Base-by-base conservation (phyloP, 2,329 filamentous ascomycete species). In the Stylonectria norvegica region DNA sequence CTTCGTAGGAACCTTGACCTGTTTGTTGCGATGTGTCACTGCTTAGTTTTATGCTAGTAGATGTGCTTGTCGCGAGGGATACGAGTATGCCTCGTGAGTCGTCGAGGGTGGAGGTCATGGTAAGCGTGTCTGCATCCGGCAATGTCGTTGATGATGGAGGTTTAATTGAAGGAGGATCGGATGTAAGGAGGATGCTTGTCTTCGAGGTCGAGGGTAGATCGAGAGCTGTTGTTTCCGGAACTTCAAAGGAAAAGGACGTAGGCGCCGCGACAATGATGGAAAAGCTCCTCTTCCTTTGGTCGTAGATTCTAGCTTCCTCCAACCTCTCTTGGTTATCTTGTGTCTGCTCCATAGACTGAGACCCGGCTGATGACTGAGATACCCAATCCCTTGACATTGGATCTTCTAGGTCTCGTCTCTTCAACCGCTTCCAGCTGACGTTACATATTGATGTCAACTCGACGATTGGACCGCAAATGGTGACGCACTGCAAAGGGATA, bases 391-490 rank as follows among this genome's bases (percentile, higher is more conserved):
- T 38, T 30, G 33, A 18, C 16, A 14, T 20, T 7, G 34, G 20
- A 18, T 34, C 31, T 12, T 47, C 40, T 27, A 36, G 36, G 15
- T 53, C 47, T 16, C 59, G 47, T 47, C 60, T 58, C 50, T 52
- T 55, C n/a, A 62, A 39, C 17, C 50, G 49, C 30, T 49, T 44
- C 28, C 51, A 41, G 36, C 57, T 50, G 7, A 55, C 40, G 45
- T 59, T 57, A 56, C 67, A 70, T 31, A 60, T 59, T 8, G 53
- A 53, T 20, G 64, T 63, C n/a, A 70, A 51, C 52, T 70, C 67
- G 40, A 70, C 65, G 34, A 70, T 62, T 36, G 67, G 67, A 4
- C 66, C 66, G 53, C 67, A 70, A 36, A 70, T 68, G 27, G 61
- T 62, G 23, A 64, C 64, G 42, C 67, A 70, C 37, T 57, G 54